Evolutionary conservation across 495 filamentous ascomycete species (phyloP), one percentile per base, ranked within the genome.

Genomic region (Aspergillus ellipticus): DNA sequence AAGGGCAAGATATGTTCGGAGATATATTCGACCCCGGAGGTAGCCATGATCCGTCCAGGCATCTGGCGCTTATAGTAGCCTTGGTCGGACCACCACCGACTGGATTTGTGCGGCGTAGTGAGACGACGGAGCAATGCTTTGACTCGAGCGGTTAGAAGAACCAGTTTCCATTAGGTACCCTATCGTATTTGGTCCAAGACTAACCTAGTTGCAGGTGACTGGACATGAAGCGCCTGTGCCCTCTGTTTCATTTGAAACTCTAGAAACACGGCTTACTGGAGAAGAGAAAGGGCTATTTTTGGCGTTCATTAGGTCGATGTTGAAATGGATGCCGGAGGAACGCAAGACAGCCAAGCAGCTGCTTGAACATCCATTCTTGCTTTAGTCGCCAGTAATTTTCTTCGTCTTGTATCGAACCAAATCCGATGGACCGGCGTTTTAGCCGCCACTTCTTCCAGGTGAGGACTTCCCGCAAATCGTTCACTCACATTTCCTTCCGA

Each of bases 61-160:
- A 78, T 65, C 66, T 78, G 1, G 71, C 73, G 17, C 65, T 71
- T n/a, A 72, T 80, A 24, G 61, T 78, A 26, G 71, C 67, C 4
- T 54, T 80, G 37, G 57, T 81, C 42, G 77, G 78, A 15, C 70
- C 61, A 19, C 75, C 76, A 11, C 73, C 73, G n/a, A 50, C 22
- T 11, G 67, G 73, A 17, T 64, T 79, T 24, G 42, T 79, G 16
- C 55, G 55, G 37, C 64, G 69, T 3, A 73, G 64, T 63, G 63
- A 72, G 51, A 68, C 65, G 53, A 67, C 68, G 31, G 60, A 59
- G 52, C 67, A 71, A 50, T 67, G 66, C 49, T 73, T 72, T 66
- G 67, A 67, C 56, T 54, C 55, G 15, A 57, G 55, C 52, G 70
- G 69, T 71, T 55, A n/a, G n/a, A n/a, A 60, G 62, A 26, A 42